These are phyloP conservation scores for Populus alba DNA, from an alignment of 345 rosid genomes.

Conservation along the genomic window DNA sequence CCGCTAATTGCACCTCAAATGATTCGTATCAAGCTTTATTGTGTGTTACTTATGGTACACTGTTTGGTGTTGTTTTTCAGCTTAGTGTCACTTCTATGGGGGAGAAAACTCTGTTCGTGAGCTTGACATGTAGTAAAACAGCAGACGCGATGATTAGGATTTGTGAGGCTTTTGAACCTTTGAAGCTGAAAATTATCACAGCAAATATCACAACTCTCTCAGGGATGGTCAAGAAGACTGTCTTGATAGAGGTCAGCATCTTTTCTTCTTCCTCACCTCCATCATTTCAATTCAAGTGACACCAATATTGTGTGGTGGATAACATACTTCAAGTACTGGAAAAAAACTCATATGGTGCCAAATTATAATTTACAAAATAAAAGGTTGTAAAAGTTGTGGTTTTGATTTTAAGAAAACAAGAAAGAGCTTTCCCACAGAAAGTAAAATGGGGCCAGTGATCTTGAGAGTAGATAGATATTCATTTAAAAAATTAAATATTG, in stretches of 20 bases:
- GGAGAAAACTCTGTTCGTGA: conserved; percentile 69
- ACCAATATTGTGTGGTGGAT: background rate
- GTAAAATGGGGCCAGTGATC: background rate
- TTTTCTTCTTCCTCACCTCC: background rate
- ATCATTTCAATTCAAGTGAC: background rate
- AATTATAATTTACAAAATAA: too few species aligned
- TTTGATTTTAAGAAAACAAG: too few species aligned
- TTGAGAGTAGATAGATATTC: background rate
- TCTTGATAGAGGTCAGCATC: conserved; percentile 69
- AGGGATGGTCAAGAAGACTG: conserved; percentile 68
- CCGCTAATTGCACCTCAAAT: too few species aligned
- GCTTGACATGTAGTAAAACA: conserved; percentile 71
- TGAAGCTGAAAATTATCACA: conserved; percentile 71
- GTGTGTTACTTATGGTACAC: too few species aligned
- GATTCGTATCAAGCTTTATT: too few species aligned
- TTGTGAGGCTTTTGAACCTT: conserved; percentile 74
- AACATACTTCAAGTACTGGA: too few species aligned
- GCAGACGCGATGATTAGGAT: conserved; percentile 82
- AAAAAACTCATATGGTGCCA: too few species aligned
- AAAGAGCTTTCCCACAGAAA: too few species aligned
- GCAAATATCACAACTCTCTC: conserved; percentile 73
- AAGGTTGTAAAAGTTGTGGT: too few species aligned
- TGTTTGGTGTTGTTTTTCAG: conserved; percentile 31
- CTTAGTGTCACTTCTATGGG: conserved; percentile 67
- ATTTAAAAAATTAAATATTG: too few species aligned